Evolutionary conservation across 495 filamentous ascomycete genomes (phyloP).

Genomic region (Podospora pseudocomata): DNA sequence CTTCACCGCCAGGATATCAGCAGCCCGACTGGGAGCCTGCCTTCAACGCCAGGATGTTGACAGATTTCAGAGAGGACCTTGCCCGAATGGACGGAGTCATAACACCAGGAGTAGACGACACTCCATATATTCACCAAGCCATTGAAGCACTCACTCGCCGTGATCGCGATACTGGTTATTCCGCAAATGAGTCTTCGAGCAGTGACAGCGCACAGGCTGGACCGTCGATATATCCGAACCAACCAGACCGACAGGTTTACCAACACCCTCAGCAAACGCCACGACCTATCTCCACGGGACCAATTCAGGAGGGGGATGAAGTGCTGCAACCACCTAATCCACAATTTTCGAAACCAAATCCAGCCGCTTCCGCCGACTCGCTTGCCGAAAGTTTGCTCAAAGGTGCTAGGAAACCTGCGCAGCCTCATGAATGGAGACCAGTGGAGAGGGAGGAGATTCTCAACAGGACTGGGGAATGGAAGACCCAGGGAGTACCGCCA

Average conservation of each 20-base stretch:
- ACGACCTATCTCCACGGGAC: background rate
- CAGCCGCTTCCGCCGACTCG: slow-evolving; percentile 29
- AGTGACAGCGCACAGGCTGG: slow-evolving; percentile 21
- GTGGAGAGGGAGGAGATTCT: slow-evolving; percentile 24
- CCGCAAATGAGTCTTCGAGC: slow-evolving; percentile 27
- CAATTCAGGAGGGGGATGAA: slow-evolving; percentile 3
- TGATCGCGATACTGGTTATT: slow-evolving; percentile 31
- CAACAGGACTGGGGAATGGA: slow-evolving; percentile 13
- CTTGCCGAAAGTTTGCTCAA: slow-evolving; percentile 30
- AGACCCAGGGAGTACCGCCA: slow-evolving; percentile 35
- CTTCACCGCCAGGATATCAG: slow-evolving; percentile 9
- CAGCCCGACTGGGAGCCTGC: slow-evolving; percentile 30
- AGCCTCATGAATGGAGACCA: slow-evolving; percentile 31
- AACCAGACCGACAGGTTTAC: slow-evolving; percentile 11
- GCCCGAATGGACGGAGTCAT: slow-evolving; percentile 42
- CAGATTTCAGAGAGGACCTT: slow-evolving; percentile 43
- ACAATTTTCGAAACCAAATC: slow-evolving; percentile 10
- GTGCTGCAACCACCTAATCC: slow-evolving; percentile 7
- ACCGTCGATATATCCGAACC: slow-evolving; percentile 12
- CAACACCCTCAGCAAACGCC: slow-evolving; percentile 7
- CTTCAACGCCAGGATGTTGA: slow-evolving; percentile 30
- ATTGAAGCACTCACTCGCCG: slow-evolving; percentile 42
- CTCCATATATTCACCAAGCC: slow-evolving; percentile 47
- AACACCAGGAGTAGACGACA: slow-evolving; percentile 48
- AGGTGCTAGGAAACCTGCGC: slow-evolving; percentile 19